Percentiles rank a stretch among this genome's conserved stretches.
Evolutionary conservation across 2,329 filamentous ascomycete genomes (phyloP).

Genomic region (Colletotrichum echinochloae): DNA sequence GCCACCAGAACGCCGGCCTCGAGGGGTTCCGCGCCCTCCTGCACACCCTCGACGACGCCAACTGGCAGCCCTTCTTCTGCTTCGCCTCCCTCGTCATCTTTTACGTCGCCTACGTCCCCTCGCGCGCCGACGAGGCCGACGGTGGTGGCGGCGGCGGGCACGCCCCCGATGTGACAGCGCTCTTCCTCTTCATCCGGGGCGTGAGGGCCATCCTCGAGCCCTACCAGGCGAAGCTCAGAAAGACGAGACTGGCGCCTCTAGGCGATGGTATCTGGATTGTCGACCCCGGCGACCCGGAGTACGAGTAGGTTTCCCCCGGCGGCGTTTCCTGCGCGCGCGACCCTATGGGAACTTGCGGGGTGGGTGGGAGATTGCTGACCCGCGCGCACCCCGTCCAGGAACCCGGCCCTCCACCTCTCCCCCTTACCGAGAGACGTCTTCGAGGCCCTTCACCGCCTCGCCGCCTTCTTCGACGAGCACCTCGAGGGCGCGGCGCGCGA

Average conservation of each 20-base stretch:
- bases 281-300: neutral
- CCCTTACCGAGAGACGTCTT: constrained; percentile 20
- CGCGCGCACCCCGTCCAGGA: neutral
- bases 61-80: constrained; percentile 52
- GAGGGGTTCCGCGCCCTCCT: constrained; percentile 46
- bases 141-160: neutral
- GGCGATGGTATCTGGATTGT: constrained; percentile 11
- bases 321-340: too few relatives aligned
- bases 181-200: constrained; percentile 34
- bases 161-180: constrained; percentile 1
- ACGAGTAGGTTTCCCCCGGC: neutral
- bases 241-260: constrained; percentile 17
- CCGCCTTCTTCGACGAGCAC: neutral
- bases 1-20: constrained; percentile 48
- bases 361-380: too few relatives aligned
- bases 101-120: constrained; percentile 38
- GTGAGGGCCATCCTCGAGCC: constrained; percentile 17
- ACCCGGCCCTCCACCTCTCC: constrained; percentile 12
- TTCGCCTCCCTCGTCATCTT: constrained; percentile 56
- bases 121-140: neutral
- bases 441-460: constrained; percentile 15
- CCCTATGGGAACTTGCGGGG: too few relatives aligned
- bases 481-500: constrained; percentile 28
- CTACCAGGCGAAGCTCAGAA: neutral
- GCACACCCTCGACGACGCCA: constrained; percentile 39